Conservation (phyloP, 331 rosid genomes). For the Quercus phellos region DNA sequence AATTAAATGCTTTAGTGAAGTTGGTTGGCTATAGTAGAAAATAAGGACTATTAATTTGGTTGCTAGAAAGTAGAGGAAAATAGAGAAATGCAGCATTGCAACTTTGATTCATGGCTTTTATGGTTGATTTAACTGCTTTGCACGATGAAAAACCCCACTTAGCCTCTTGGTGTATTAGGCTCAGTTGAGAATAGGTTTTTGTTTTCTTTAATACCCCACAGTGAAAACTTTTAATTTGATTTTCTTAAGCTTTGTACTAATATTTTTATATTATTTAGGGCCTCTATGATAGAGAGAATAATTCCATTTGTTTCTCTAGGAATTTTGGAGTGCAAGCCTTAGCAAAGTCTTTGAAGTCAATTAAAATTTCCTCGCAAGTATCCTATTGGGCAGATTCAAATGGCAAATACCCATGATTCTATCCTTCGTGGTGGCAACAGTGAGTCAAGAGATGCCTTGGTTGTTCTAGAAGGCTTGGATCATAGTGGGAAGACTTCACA, state of each 20-base stretch:
- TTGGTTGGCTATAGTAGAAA: too few species aligned
- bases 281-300: neutral
- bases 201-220: neutral
- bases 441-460: constrained; percentile 73
- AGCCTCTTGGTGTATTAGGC: neutral
- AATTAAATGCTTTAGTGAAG: too few species aligned
- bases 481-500: constrained; percentile 82
- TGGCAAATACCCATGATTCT: constrained; percentile 34
- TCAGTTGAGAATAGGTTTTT: neutral
- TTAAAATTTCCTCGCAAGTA: constrained; percentile 26
- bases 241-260: neutral
- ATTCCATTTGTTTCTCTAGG: constrained; percentile 29
- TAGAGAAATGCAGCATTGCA: too few species aligned
- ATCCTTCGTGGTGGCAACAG: constrained; percentile 16
- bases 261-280: neutral
- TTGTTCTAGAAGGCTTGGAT: constrained; percentile 92
- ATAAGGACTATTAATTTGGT: too few species aligned
- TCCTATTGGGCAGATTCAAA: constrained; percentile 32
- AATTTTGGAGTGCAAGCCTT: constrained; percentile 33
- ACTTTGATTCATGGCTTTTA: neutral
- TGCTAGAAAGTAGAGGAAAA: too few species aligned
- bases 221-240: neutral
- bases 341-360: constrained; percentile 26
- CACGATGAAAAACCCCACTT: too few species aligned
- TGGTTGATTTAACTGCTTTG: neutral